Base-by-base conservation (phyloP, 192 early-diverging fungal genomes). In the Coemansia aciculifera region DNA sequence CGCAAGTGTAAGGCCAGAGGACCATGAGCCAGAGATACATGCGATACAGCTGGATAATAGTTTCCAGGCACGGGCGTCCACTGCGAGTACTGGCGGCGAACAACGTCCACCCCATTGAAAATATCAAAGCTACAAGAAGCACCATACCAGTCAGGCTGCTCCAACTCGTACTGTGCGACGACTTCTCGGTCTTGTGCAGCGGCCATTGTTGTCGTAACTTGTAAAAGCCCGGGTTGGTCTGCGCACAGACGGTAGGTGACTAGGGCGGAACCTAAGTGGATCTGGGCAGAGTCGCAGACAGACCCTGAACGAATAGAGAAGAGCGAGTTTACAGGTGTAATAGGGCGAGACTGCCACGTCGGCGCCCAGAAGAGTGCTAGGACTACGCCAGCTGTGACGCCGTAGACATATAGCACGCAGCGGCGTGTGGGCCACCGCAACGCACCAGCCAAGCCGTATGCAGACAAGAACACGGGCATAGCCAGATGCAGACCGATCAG, bases 31-130 rank as follows among this genome's bases (percentile, higher is more conserved):
- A 82, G 62, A 52, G 68, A 52, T 2, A 68, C 75, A n/a, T 71
- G 66, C 57, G 66, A 66, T 38, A 70, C 62, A 57, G 72, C 74
- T n/a, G 79, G 68, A 24, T 66, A 74, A 57, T 71, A 74, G 62
- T 73, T 71, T 7, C 79, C 79, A 13, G 79, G 79, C 17, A 82
- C 34, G 11, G 79, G 79, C 51, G 66, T 74, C 68, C 68, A 77
- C 44, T 71, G 59, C 4, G 68, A 31, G 56, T 65, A 67, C 48
- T 29, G 13, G 24, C 71, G 67, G 5, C 44, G 61, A 34, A 63
- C 67, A 38, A 74, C 59, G 4, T 24, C 57, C 27, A 67, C 67
- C 39, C 79, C 79, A 63, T 82, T 66, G 27, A 69, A 82, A 34
- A 74, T 46, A 2, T 64, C 67, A 23, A 82, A 76, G 27, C 24